A percentile compares a stretch with the other conserved stretches of the same genome.
Evolutionary conservation across 768 basidiomycete species (phyloP).

Genomic region (Strobilomyces dryophilus): DNA sequence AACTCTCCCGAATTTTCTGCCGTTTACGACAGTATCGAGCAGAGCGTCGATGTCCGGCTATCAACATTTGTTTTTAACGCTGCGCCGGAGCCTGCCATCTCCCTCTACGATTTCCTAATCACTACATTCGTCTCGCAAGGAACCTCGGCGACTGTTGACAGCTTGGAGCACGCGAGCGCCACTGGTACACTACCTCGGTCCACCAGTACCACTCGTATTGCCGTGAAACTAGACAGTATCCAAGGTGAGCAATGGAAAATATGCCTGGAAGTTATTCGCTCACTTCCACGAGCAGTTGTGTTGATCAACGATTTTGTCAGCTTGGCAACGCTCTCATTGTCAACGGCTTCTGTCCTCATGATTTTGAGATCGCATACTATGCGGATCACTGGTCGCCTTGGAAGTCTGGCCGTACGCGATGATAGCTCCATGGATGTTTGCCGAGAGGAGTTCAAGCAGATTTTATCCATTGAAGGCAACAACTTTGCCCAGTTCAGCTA

Average conservation of each 20-base stretch:
- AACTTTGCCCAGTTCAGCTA: conserved; percentile 94
- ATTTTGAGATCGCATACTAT: conserved; percentile 69
- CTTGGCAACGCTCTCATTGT: conserved; percentile 84
- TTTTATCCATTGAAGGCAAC: conserved; percentile 90
- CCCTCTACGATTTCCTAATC: conserved; percentile 96
- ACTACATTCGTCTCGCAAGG: conserved; percentile 77
- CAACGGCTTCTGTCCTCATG: conserved; percentile 84
- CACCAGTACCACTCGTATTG: conserved; percentile 68
- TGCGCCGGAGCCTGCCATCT: conserved; percentile 85
- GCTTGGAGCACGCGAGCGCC: conserved; percentile 6
- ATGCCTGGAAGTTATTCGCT: conserved; percentile 2
- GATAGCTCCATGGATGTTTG: conserved; percentile 51
- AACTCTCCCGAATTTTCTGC: conserved; percentile 82
- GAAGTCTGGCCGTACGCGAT: conserved; percentile 78
- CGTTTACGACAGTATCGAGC: conserved; percentile 80
- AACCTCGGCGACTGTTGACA: conserved; percentile 6
- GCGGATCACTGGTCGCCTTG: conserved; percentile 75
- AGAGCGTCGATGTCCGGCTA: conserved; percentile 79
- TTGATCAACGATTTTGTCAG: conserved; percentile 66
- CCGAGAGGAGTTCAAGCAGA: conserved; percentile 69
- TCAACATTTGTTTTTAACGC: conserved; percentile 89
- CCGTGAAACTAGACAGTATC: conserved; percentile 80
- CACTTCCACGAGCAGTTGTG: conserved; percentile 47
- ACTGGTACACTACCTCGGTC: conserved; percentile 5
- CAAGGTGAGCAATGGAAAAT: conserved; percentile 48